These are phyloP conservation scores for Hansenula lynferdii DNA, from an alignment of 1,139 yeast genomes.

Conservation along the genomic window DNA sequence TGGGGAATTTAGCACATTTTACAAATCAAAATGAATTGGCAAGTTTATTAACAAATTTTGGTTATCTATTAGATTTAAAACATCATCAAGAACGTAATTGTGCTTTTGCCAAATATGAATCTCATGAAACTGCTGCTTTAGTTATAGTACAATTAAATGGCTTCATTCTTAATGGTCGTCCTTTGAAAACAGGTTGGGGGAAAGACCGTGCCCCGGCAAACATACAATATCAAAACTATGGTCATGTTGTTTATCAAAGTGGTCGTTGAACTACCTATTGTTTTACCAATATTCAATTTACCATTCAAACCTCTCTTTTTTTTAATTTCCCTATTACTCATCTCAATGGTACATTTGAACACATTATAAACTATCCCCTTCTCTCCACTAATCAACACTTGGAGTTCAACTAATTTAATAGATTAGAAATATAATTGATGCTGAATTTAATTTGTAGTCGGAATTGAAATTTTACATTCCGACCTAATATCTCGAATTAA, in stretches of 20 bases:
- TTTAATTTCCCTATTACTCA: too few species aligned
- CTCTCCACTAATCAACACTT: too few species aligned
- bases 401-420: too few species aligned
- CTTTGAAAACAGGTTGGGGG: slow-evolving; percentile 87
- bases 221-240: slow-evolving; percentile 33
- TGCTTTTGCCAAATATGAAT: slow-evolving; percentile 81
- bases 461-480: too few species aligned
- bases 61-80: slow-evolving; percentile 76
- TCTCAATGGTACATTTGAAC: too few species aligned
- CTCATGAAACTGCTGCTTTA: slow-evolving; percentile 85
- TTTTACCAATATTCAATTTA: too few species aligned
- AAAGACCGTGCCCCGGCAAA: slow-evolving; percentile 45
- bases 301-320: too few species aligned
- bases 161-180: slow-evolving; percentile 71
- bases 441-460: too few species aligned
- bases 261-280: slow-evolving; percentile 1
- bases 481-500: too few species aligned
- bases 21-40: slow-evolving; percentile 69
- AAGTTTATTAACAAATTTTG: slow-evolving; percentile 76
- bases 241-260: slow-evolving; percentile 24
- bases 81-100: slow-evolving; percentile 79
- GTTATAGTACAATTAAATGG: slow-evolving; percentile 82
- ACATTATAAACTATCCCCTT: too few species aligned
- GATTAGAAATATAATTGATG: too few species aligned
- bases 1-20: slow-evolving; percentile 80